These are phyloP conservation scores for Lepidium africanum DNA, from an alignment of 345 rosid species.

Conservation along the genomic window DNA sequence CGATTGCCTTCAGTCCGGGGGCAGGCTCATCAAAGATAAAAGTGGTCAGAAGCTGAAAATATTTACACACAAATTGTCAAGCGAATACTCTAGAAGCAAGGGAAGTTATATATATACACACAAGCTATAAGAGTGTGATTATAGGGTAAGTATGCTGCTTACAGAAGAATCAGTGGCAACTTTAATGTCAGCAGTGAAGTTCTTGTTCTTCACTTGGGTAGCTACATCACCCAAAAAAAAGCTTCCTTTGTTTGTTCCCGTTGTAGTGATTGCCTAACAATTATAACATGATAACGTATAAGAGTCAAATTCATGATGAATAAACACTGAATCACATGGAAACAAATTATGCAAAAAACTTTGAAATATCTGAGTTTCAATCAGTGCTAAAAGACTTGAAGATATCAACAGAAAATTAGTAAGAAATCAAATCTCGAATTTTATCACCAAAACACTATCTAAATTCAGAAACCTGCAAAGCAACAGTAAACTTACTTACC, in stretches of 20 bases:
- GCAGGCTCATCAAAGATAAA: constrained; percentile 81
- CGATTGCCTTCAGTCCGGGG: constrained; percentile 82
- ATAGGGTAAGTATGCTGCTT: constrained; percentile 29
- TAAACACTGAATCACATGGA: not conserved
- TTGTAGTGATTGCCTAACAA: constrained; percentile 62
- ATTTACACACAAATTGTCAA: not conserved
- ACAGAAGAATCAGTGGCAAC: constrained; percentile 78
- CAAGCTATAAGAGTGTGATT: not conserved
- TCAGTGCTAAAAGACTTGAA: not conserved
- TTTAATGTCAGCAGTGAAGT: constrained; percentile 80
- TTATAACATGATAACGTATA: not conserved
- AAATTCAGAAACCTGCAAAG: not conserved
- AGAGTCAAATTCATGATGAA: not conserved
- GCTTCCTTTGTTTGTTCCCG: constrained; percentile 74
- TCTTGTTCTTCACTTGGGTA: constrained; percentile 89
- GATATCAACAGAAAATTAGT: not conserved
- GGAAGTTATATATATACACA: not conserved
- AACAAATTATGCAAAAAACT: not conserved
- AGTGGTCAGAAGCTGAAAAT: constrained; percentile 65
- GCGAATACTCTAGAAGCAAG: not conserved
- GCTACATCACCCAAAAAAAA: constrained; percentile 70
- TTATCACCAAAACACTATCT: not conserved
- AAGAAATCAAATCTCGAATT: not conserved
- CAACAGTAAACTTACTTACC: not conserved
- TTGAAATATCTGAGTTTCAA: not conserved